Conservation (phyloP, 2,329 filamentous ascomycete genomes). For the Pseudogymnoascus sp. region DNA sequence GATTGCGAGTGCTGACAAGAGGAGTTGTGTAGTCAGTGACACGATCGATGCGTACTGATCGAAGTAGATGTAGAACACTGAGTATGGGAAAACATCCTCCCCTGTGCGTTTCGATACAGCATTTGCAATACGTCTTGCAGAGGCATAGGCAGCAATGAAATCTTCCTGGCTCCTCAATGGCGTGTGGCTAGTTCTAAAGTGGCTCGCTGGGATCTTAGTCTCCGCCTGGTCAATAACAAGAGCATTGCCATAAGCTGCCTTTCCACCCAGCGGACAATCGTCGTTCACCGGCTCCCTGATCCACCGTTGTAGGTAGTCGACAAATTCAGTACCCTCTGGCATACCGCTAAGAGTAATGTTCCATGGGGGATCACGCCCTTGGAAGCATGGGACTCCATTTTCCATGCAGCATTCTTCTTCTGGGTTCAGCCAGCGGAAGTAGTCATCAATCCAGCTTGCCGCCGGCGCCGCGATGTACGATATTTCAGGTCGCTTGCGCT, state of each 20-base stretch:
- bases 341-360: slow-evolving; percentile 84
- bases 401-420: slow-evolving; percentile 66
- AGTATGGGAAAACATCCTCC: slow-evolving; percentile 88
- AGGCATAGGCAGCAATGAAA: slow-evolving; percentile 84
- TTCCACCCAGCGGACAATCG: slow-evolving; percentile 78
- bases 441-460: slow-evolving; percentile 96
- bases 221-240: slow-evolving; percentile 65
- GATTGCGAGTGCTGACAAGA: slow-evolving; percentile 74
- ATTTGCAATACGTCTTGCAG: slow-evolving; percentile 77
- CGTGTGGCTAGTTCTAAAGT: slow-evolving; percentile 87
- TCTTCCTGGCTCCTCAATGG: slow-evolving; percentile 81
- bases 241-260: slow-evolving; percentile 77
- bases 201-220: slow-evolving; percentile 65
- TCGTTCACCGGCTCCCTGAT: slow-evolving; percentile 69
- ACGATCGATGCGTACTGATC: slow-evolving; percentile 91
- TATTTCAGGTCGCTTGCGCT: slow-evolving; percentile 78
- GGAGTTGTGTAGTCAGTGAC: slow-evolving; percentile 64
- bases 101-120: slow-evolving; percentile 64
- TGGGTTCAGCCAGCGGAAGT: slow-evolving; percentile 93
- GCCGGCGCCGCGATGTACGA: slow-evolving; percentile 84
- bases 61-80: slow-evolving; percentile 98
- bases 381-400: slow-evolving; percentile 66
- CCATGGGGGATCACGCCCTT: slow-evolving; percentile 68
- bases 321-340: slow-evolving; percentile 87
- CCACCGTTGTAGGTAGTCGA: slow-evolving; percentile 78